A percentile compares a stretch with the other conserved stretches of the same genome.
These are phyloP conservation scores for Chaetothyriales sp. DNA, from an alignment of 2,329 filamentous ascomycete species.

Conservation along the genomic window DNA sequence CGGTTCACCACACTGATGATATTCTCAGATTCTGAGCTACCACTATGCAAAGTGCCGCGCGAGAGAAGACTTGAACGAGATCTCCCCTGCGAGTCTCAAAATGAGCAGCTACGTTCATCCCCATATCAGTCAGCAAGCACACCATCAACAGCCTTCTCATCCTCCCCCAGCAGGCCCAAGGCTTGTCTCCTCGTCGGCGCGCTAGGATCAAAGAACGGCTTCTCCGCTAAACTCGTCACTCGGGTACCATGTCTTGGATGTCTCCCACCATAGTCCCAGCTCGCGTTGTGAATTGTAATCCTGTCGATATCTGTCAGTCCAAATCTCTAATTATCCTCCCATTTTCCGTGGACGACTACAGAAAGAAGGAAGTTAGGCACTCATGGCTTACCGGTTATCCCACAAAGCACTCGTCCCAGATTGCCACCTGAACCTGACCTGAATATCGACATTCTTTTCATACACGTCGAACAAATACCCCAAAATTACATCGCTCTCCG, in stretches of 20 bases:
- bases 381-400: conserved; percentile 36
- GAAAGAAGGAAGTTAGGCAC: conserved; percentile 34
- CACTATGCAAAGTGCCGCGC: not conserved
- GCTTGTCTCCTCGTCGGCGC: conserved; percentile 55
- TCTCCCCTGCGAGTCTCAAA: not conserved
- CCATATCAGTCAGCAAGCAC: conserved; percentile 4
- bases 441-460: conserved; percentile 18
- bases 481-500: conserved; percentile 16
- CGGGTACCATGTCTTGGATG: conserved; percentile 50
- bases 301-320: conserved; percentile 48
- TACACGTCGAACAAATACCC: conserved; percentile 27
- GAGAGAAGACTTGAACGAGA: not conserved
- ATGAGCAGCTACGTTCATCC: not conserved
- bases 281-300: conserved; percentile 38
- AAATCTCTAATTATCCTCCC: conserved; percentile 43
- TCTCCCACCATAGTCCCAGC: conserved; percentile 15
- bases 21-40: no score
- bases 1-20: not conserved
- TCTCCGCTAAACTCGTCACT: conserved; percentile 57
- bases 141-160: conserved; percentile 29
- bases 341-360: conserved; percentile 45
- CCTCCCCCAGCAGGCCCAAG: conserved; percentile 47
- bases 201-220: conserved; percentile 52
- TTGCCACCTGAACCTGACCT: conserved; percentile 17
- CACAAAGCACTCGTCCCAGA: conserved; percentile 16